These are phyloP conservation scores for Eucalyptus tenuipes DNA, from an alignment of 345 rosid genomes.

Conservation along the genomic window DNA sequence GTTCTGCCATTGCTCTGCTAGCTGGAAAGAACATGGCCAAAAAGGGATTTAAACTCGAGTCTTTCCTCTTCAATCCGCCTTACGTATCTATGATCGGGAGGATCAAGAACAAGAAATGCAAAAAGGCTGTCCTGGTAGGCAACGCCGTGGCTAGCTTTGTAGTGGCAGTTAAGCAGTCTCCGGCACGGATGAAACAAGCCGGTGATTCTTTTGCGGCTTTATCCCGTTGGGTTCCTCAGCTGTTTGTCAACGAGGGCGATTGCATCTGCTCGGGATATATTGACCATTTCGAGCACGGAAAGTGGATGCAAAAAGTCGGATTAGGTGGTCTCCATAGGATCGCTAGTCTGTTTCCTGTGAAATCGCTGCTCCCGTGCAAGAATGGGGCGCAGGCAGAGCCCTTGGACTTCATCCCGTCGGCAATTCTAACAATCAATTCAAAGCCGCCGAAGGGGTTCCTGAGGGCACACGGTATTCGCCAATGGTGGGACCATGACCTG, in stretches of 20 bases:
- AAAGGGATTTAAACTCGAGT: slow-evolving; percentile 32
- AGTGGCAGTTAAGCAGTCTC: slow-evolving; percentile 23
- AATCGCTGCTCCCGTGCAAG: too few species aligned
- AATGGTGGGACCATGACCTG: too few species aligned
- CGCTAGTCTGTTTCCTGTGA: slow-evolving; percentile 31
- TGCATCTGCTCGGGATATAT: slow-evolving; percentile 65
- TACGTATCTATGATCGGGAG: slow-evolving; percentile 53
- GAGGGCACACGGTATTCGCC: too few species aligned
- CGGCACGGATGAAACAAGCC: slow-evolving; percentile 8
- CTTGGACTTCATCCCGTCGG: too few species aligned
- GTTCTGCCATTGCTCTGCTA: slow-evolving; percentile 71
- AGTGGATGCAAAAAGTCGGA: slow-evolving; percentile 72
- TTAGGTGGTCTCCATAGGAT: slow-evolving; percentile 46
- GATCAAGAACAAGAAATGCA: slow-evolving; percentile 47
- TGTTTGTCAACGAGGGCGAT: slow-evolving; percentile 52
- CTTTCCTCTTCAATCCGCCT: slow-evolving; percentile 76
- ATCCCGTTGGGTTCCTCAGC: slow-evolving; percentile 50
- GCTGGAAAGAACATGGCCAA: slow-evolving; percentile 69
- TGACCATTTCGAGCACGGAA: slow-evolving; percentile 72
- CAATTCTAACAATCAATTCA: too few species aligned
- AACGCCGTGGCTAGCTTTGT: slow-evolving; percentile 58
- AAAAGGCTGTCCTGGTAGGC: slow-evolving; percentile 46
- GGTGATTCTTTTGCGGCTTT: slow-evolving; percentile 36
- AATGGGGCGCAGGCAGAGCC: too few species aligned
- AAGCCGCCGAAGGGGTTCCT: too few species aligned